Evolutionary conservation across 495 filamentous ascomycete genomes (phyloP), one percentile per base, ranked within the genome.

Genomic region (Podospora sp.): DNA sequence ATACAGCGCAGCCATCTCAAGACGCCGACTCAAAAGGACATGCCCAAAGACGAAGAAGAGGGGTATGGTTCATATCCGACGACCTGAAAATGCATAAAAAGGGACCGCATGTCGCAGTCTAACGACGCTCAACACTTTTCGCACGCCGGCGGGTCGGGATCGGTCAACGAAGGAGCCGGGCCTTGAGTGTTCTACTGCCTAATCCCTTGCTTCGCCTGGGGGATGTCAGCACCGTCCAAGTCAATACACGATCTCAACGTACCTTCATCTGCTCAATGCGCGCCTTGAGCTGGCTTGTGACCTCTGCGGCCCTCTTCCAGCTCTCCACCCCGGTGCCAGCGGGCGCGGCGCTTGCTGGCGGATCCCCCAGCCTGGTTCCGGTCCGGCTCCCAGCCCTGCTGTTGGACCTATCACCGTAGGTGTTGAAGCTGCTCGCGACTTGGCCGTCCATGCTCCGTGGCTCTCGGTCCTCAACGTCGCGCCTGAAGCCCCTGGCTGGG

Each of bases 251-350:
- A 4, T 21, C 35, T 18, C 21, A 25, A 71, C 73, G 65, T 76
- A 85, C 85, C 82, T 87, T 87, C 85, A 87, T 87, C 76, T 81
- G 80, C 84, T 99, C 96, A 77, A 99, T 99, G 78, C 94, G 86
- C 52, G 93, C 90, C 83, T 98, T 99, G 73, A 99, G 79, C 78
- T 95, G 93, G 77, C 91, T 97, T 50, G 96, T 99, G 12, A 99
- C 96, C 81, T 99, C 96, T n/a, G 95, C 95, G 29, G 96, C 96
- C 71, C 96, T 82, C 82, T 94, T 96, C 93, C 95, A 99, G 75
- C 92, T 97, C 79, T 97, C 95, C 55, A 92, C 90, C 9, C 80
- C 80, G 14, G 88, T 89, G 53, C 88, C 86, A 9, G 73, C 73
- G 55, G 74, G 70, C n/a, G 67, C 75, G 16, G 66, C 73, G 16